A percentile compares a stretch with the other conserved stretches of the same genome.
Evolutionary conservation across 164 flowering plant genomes (phyloP).

Genomic region (Nelumbo lutea): DNA sequence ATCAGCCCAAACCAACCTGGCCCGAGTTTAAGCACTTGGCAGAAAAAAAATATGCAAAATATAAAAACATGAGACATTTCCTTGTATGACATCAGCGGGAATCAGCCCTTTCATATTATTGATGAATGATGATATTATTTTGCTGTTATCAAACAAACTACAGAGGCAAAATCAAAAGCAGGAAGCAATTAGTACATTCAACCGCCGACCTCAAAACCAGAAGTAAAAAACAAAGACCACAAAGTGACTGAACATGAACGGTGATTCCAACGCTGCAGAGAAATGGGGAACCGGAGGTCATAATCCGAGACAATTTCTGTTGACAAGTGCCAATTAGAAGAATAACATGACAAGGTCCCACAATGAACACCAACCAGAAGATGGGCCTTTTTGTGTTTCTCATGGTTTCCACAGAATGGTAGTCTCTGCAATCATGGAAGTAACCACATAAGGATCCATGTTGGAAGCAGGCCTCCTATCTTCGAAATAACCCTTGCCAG

Average conservation of each 20-base stretch:
- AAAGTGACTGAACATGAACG: background rate
- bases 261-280: background rate
- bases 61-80: background rate
- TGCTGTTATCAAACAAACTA: background rate
- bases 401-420: constrained; percentile 33
- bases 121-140: background rate
- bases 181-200: background rate
- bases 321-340: background rate
- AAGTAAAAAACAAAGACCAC: background rate
- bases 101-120: background rate
- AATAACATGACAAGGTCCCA: background rate
- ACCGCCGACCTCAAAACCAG: background rate
- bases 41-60: background rate
- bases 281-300: background rate
- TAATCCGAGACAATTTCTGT: background rate
- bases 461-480: constrained; percentile 47
- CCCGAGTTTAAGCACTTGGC: background rate
- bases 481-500: constrained; percentile 42
- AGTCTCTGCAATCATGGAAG: constrained; percentile 38
- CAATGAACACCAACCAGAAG: background rate
- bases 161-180: background rate
- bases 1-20: too few species aligned
- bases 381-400: background rate
- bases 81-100: background rate
- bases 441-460: constrained; percentile 41